Base-by-base conservation (phyloP, 1,284 basidiomycete genomes). In the Phellinidium pouzarii region DNA sequence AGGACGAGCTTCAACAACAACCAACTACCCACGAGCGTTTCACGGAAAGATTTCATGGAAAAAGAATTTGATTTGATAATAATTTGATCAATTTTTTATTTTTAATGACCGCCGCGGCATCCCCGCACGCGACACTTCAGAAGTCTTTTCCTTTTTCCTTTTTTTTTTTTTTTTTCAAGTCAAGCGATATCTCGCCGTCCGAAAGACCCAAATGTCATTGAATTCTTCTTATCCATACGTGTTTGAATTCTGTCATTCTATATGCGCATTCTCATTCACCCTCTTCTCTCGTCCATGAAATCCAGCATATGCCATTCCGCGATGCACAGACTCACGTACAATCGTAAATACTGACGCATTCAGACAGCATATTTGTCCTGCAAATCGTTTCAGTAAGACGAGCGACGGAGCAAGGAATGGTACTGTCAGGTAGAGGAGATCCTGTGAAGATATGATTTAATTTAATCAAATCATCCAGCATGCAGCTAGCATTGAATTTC, bases 351-450 rank as follows among this genome's bases (percentile, higher is more conserved):
- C 53, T 11, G 26, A 31, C n/a, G 44, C 49, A 19, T 50, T 55
- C 2, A 45, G 22, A 7, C 42, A 41, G n/a, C 53, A 55, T 11
- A 42, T 17, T 9, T 36, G 25, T 4, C 48, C 48, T 3, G 53
- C 27, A 22, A 55, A 22, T 19, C 42, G 48, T 38, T 56, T 56
- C 14, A 44, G 12, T 19, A n/a, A 44, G 14, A 48, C 19, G n/a
- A 56, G 17, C n/a, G 46, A 50, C 2, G 49, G 29, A n/a, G 46
- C 46, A 25, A 56, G 54, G 31, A 56, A 52, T 1, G 54, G 54
- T 2, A 56, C 23, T 9, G 42, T 44, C n/a, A 56, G 45, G 29
- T 20, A 23, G 4, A 52, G 23, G 2, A 56, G 25, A 22, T 56
- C 54, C 54, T 55, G 37, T 8, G 3, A n/a, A 17, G 26, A 14